phyloP scores from a whole-genome alignment of 768 basidiomycete genomes.

The Termitomyces eurrhizus region DNA sequence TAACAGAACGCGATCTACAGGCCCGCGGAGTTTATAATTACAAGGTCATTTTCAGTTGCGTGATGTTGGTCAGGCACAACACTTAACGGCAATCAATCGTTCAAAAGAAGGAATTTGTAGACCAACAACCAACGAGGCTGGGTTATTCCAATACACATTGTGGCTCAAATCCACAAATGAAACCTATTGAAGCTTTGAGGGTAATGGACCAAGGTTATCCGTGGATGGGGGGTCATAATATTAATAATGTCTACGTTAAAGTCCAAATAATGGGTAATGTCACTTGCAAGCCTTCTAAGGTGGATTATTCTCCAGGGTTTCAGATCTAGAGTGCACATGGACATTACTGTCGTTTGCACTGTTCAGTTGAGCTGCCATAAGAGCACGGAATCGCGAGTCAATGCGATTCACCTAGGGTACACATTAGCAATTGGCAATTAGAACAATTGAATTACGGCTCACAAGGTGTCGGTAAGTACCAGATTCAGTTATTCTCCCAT shows the following conservation, averaged over 20 bases:
- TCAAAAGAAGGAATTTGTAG: constrained; percentile 5
- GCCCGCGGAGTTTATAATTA: background rate
- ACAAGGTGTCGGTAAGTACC: constrained; percentile 81
- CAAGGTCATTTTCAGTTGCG: constrained; percentile 3
- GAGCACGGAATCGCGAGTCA: constrained; percentile 75
- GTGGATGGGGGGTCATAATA: background rate
- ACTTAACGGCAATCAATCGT: background rate
- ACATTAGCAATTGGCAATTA: background rate
- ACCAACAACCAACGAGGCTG: constrained; percentile 12
- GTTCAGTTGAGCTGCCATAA: constrained; percentile 88
- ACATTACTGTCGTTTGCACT: constrained; percentile 35
- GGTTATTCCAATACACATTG: constrained; percentile 6
- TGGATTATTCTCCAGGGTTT: background rate
- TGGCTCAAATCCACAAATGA: constrained; percentile 1
- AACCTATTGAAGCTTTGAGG: background rate
- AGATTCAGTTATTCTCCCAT: constrained; percentile 76
- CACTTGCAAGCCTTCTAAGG: background rate
- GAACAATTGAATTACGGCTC: constrained; percentile 17
- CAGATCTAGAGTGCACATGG: background rate
- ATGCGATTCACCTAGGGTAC: constrained; percentile 50
- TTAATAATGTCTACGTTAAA: background rate
- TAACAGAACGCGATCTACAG: background rate
- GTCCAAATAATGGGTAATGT: background rate
- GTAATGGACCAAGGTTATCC: background rate
- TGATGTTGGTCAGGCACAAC: constrained; percentile 7